A percentile compares a stretch with the other conserved stretches of the same genome.
phyloP scores from a whole-genome alignment of 306 rosid genomes.

The Vigna hirtella region DNA sequence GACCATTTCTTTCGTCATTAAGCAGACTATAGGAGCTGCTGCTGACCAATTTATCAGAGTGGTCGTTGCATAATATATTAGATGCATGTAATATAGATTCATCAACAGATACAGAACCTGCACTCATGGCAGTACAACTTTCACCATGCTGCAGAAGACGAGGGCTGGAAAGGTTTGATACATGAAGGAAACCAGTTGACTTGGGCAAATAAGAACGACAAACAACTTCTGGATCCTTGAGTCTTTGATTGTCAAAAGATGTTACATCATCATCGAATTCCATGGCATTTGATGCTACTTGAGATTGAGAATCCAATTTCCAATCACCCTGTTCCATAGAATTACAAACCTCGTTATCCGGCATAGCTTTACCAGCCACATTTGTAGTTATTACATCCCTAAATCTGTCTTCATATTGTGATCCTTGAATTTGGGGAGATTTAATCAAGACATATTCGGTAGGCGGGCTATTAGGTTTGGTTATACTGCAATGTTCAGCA shows the following conservation, averaged over 20 bases:
- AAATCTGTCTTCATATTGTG: constrained; percentile 54
- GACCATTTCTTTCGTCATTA: constrained; percentile 60
- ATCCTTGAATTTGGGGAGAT: constrained; percentile 56
- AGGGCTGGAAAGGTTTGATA: constrained; percentile 56
- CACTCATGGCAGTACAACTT: constrained; percentile 53
- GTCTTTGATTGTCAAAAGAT: constrained; percentile 90
- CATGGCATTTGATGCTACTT: constrained; percentile 39
- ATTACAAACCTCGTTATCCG: constrained; percentile 49
- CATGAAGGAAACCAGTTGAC: constrained; percentile 58
- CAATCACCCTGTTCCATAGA: constrained; percentile 66
- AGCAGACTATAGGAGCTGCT: constrained; percentile 58
- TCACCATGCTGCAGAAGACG: constrained; percentile 52
- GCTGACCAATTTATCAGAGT: constrained; percentile 63
- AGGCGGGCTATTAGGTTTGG: constrained; percentile 52
- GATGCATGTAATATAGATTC: constrained; percentile 56
- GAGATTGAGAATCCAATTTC: constrained; percentile 58
- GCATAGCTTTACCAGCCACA: constrained; percentile 46
- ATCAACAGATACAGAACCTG: constrained; percentile 58
- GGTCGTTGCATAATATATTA: constrained; percentile 59
- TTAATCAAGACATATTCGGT: constrained; percentile 53
- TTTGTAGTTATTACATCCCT: constrained; percentile 50
- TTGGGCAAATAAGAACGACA: constrained; percentile 66
- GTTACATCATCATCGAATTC: constrained; percentile 85
- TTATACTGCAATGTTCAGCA: constrained; percentile 49
- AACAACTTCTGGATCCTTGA: constrained; percentile 87